phyloP scores from a whole-genome alignment of 1,139 yeast species.

The Yamadazyma sp. region DNA sequence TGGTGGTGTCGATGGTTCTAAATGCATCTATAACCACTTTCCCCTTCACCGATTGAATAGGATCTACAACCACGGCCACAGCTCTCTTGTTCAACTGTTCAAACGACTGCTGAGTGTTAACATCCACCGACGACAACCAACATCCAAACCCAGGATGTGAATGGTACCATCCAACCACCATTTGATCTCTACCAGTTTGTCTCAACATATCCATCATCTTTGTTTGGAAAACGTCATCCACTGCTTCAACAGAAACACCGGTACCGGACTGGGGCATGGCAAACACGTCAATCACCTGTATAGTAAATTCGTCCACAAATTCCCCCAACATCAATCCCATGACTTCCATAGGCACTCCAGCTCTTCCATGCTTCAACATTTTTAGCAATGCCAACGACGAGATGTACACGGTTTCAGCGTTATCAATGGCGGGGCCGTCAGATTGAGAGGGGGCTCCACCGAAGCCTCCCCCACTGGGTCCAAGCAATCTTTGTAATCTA shows the following conservation, averaged over 20 bases:
- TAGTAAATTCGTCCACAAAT: slow-evolving; percentile 95
- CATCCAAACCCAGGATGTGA: slow-evolving; percentile 99
- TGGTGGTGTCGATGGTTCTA: slow-evolving; percentile 85
- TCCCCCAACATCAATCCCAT: slow-evolving; percentile 99
- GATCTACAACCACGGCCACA: slow-evolving; percentile 97
- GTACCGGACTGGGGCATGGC: slow-evolving; percentile 99
- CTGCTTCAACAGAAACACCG: slow-evolving; percentile 98
- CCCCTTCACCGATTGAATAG: slow-evolving; percentile 97
- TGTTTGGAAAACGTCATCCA: slow-evolving; percentile 97
- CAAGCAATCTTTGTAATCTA: slow-evolving; percentile 71
- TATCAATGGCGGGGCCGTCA: slow-evolving; percentile 86
- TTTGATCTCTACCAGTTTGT: slow-evolving; percentile 97
- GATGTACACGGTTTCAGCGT: slow-evolving; percentile 93
- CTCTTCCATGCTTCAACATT: slow-evolving; percentile 97
- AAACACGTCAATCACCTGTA: slow-evolving; percentile 95
- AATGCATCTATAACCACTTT: slow-evolving; percentile 99
- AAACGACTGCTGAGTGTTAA: slow-evolving; percentile 94
- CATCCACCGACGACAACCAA: slow-evolving; percentile 97
- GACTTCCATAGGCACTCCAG: slow-evolving; percentile 99
- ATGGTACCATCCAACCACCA: slow-evolving; percentile 99
- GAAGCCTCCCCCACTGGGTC: slow-evolving; percentile 59
- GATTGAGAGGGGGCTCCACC: slow-evolving; percentile 49
- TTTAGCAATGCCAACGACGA: slow-evolving; percentile 92
- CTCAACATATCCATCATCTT: slow-evolving; percentile 99
- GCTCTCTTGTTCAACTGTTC: slow-evolving; percentile 94